Evolutionary conservation across 805 yeast species (phyloP), one percentile per base, ranked within the genome.

Genomic region (Candida rishiriensis): DNA sequence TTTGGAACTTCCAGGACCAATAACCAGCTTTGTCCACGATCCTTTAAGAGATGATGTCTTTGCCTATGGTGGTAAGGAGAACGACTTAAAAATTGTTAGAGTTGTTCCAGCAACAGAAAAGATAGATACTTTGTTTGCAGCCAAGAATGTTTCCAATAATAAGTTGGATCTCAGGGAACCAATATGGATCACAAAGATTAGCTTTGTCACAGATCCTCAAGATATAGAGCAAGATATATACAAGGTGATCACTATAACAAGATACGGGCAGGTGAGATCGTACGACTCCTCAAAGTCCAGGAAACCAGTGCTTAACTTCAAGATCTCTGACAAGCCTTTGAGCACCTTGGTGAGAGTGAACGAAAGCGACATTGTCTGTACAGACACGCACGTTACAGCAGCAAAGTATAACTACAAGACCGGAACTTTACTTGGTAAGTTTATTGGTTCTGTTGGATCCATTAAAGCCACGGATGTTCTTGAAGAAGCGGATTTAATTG

Each of bases 1-100:
- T 21, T 43, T 69, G 16, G 50, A 61, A 21, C 52, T 81, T 9
- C 66, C 63, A 34, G 79, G 73, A 3, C 78, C 81, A 7, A 60
- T 83, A 34, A 65, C 71, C 44, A 62, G 79, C 32, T 76, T 75
- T 56, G 60, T 63, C 11, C 60, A 65, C 29, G 79, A 79, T 54
- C 82, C 81, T 3, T 55, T 61, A 13, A 71, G 69, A 16, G 60
- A 61, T 8, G 76, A 78, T 17, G 61, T 81, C 2, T 79, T 85
- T 63, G 96, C 93, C 1, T 78, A 70, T 55, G 97, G 97, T 31
- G 99, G 98, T 28, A 79, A 87, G 57, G 95, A 89, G 54, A 80
- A 80, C 47, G 90, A 87, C 59, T 65, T 86, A 5, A 76, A 76
- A 41, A 64, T 83, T 16, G 60, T 76, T 38, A 52, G 66, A 36